These are phyloP conservation scores for Ceratocystis cubensis DNA, from an alignment of 2,329 filamentous ascomycete species.

Conservation along the genomic window DNA sequence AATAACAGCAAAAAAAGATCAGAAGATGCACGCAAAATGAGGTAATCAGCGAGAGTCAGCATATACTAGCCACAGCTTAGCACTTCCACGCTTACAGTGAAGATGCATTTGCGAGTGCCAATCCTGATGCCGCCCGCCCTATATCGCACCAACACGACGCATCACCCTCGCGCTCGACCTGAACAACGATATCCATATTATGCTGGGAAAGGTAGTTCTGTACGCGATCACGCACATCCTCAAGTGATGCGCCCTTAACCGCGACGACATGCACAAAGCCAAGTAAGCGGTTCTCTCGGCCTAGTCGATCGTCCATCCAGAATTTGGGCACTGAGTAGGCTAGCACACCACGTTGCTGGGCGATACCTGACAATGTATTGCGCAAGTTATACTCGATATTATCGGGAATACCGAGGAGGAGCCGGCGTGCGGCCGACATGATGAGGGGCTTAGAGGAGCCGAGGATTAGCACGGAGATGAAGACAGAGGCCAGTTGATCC, in stretches of 20 bases:
- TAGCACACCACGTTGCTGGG: slow-evolving; percentile 68
- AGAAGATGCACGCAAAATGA: background rate
- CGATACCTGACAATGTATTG: slow-evolving; percentile 72
- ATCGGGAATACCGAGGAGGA: slow-evolving; percentile 74
- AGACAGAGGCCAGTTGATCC: slow-evolving; percentile 85
- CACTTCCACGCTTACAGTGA: background rate
- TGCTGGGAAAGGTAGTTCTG: slow-evolving; percentile 55
- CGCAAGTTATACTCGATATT: slow-evolving; percentile 79
- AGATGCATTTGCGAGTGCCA: slow-evolving; percentile 3
- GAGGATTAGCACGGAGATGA: slow-evolving; percentile 89
- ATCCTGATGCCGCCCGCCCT: slow-evolving; percentile 24
- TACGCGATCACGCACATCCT: slow-evolving; percentile 74
- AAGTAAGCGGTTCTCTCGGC: slow-evolving; percentile 41
- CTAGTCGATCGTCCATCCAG: slow-evolving; percentile 64
- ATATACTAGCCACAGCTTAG: background rate
- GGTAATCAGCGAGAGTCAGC: background rate
- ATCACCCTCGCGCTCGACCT: slow-evolving; percentile 78
- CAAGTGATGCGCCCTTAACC: slow-evolving; percentile 55
- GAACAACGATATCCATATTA: slow-evolving; percentile 70
- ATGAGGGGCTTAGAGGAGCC: slow-evolving; percentile 84
- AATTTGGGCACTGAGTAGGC: slow-evolving; percentile 81
- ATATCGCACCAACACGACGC: slow-evolving; percentile 48
- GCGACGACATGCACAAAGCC: slow-evolving; percentile 82
- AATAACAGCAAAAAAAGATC: background rate
- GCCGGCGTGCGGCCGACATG: slow-evolving; percentile 64